Conservation (phyloP, 176 grass and related monocot species). For the Cenchrus americanus region DNA sequence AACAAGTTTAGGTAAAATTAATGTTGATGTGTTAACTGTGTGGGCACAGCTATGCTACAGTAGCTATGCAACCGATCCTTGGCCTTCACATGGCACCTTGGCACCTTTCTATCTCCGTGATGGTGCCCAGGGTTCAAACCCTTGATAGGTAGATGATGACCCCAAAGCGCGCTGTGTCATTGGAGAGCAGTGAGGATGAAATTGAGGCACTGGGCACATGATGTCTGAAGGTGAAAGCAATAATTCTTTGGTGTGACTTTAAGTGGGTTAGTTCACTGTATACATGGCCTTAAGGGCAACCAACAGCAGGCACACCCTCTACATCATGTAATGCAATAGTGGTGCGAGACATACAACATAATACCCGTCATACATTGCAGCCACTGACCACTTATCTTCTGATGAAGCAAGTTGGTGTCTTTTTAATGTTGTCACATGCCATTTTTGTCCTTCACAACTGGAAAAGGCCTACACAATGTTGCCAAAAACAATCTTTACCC, state of each 20-base stretch:
- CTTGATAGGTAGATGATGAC: background rate
- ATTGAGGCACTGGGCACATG: background rate
- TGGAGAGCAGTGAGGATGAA: background rate
- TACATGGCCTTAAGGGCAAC: background rate
- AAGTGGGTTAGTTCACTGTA: background rate
- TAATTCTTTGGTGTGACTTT: conserved; percentile 1
- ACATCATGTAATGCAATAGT: background rate
- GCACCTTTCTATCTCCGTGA: background rate
- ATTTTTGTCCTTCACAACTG: background rate
- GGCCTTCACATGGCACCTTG: background rate
- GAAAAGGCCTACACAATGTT: background rate
- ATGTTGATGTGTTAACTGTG: background rate
- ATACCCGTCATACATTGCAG: background rate
- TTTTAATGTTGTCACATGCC: background rate
- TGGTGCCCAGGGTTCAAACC: background rate
- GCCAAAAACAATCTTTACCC: conserved; percentile 11
- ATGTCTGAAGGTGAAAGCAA: background rate
- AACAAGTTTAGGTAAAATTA: background rate
- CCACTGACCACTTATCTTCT: background rate
- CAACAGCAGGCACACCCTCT: background rate
- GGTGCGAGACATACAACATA: background rate
- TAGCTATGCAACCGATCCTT: background rate
- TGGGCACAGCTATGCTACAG: background rate
- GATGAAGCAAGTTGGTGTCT: background rate
- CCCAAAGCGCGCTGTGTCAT: background rate